These are phyloP conservation scores for Helicostylum pulchrum DNA, from an alignment of 192 early-diverging fungal species.

Conservation along the genomic window DNA sequence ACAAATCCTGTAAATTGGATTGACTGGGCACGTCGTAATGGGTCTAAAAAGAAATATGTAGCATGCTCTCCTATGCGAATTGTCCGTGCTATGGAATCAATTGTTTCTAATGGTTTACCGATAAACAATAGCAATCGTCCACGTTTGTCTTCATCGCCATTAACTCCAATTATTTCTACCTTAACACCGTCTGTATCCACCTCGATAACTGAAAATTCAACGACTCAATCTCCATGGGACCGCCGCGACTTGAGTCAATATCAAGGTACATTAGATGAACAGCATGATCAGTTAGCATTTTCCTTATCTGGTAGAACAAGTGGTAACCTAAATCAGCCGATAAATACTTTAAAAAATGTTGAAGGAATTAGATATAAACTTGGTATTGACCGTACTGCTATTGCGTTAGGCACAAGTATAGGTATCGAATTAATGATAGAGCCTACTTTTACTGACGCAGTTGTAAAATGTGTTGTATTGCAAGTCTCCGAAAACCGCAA, in stretches of 20 bases:
- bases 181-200: neutral
- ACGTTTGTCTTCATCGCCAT: neutral
- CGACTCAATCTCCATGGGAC: slow-evolving; percentile 9
- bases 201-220: neutral
- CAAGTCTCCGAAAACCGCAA: slow-evolving; percentile 9
- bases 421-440: slow-evolving; percentile 16
- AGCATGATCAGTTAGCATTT: slow-evolving; percentile 18
- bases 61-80: slow-evolving; percentile 9
- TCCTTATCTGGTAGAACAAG: slow-evolving; percentile 16
- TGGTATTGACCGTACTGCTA: slow-evolving; percentile 23
- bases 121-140: neutral
- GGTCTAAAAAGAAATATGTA: slow-evolving; percentile 4
- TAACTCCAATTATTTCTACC: neutral
- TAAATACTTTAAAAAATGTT: neutral
- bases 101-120: neutral
- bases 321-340: slow-evolving; percentile 2
- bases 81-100: slow-evolving; percentile 16
- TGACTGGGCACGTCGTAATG: slow-evolving; percentile 5
- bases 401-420: slow-evolving; percentile 27
- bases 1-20: neutral
- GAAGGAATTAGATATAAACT: slow-evolving; percentile 20
- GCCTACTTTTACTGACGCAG: slow-evolving; percentile 7
- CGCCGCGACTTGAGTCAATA: neutral
- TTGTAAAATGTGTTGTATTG: slow-evolving; percentile 5
- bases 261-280: slow-evolving; percentile 22